Evolutionary conservation across 2,329 filamentous ascomycete species (phyloP).

Genomic region (Aspergillus piperis): DNA sequence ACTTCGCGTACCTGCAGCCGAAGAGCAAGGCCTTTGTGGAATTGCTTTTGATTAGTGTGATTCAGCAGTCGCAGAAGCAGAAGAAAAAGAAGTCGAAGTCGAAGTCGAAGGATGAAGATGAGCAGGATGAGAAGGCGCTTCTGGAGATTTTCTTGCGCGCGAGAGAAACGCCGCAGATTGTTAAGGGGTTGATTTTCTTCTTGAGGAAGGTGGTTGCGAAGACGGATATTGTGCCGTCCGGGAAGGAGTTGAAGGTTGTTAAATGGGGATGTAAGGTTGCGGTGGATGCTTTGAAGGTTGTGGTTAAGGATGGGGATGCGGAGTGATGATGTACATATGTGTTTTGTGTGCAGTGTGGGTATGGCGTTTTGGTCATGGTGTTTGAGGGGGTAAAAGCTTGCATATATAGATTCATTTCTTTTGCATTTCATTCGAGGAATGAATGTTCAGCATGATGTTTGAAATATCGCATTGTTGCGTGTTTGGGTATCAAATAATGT

Average conservation of each 20-base stretch:
- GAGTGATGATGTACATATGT: not conserved
- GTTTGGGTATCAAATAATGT: constrained; percentile 4
- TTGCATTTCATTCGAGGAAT: not conserved
- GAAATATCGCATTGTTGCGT: not conserved
- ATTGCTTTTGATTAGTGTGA: constrained; percentile 72
- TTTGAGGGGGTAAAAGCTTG: constrained; percentile 32
- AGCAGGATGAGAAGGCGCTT: constrained; percentile 58
- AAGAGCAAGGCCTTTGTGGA: constrained; percentile 80
- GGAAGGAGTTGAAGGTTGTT: constrained; percentile 55
- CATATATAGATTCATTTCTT: not conserved
- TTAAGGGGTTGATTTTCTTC: constrained; percentile 76
- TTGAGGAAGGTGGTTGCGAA: constrained; percentile 72
- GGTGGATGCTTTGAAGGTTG: constrained; percentile 43
- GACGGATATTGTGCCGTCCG: constrained; percentile 57
- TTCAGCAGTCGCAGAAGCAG: constrained; percentile 66
- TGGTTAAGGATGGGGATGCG: constrained; percentile 21
- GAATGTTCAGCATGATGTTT: not conserved
- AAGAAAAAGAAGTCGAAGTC: constrained; percentile 27
- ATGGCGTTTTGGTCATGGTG: not conserved
- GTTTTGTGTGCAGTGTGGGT: not conserved
- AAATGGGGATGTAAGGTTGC: constrained; percentile 48
- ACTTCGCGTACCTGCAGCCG: constrained; percentile 73
- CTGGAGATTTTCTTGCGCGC: constrained; percentile 67
- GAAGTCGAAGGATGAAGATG: constrained; percentile 29
- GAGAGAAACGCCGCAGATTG: constrained; percentile 66